A percentile compares a stretch with the other conserved stretches of the same genome.
These are phyloP conservation scores for Coemansia sp. DNA, from an alignment of 192 early-diverging fungal genomes.

Conservation along the genomic window DNA sequence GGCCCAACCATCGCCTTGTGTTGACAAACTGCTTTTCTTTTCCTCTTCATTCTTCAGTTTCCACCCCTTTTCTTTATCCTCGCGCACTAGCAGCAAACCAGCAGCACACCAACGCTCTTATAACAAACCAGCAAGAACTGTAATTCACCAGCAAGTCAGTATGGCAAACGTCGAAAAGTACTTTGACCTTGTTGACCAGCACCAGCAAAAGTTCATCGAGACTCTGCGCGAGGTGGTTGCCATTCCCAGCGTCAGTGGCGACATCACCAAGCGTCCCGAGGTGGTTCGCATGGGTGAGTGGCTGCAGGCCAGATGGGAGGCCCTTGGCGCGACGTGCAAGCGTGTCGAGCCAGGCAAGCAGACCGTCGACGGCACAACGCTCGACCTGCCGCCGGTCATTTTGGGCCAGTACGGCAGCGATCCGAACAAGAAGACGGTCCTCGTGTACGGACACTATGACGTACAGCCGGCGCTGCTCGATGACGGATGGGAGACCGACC, in stretches of 20 bases:
- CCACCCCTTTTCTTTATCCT: background rate
- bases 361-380: constrained; percentile 68
- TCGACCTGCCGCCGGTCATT: constrained; percentile 90
- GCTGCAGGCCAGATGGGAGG: constrained; percentile 72
- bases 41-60: background rate
- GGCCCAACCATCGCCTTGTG: background rate
- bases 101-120: background rate
- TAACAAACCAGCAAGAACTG: background rate
- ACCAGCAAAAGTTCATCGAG: constrained; percentile 80
- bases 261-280: constrained; percentile 70
- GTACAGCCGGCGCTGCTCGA: constrained; percentile 89
- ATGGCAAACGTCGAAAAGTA: constrained; percentile 60
- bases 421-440: constrained; percentile 90
- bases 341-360: constrained; percentile 80
- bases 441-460: constrained; percentile 98
- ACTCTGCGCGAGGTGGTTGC: constrained; percentile 85
- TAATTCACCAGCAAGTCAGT: background rate
- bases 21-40: background rate
- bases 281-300: constrained; percentile 91
- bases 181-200: constrained; percentile 73
- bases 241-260: constrained; percentile 81
- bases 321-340: constrained; percentile 65
- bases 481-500: constrained; percentile 91
- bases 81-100: background rate
- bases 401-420: constrained; percentile 89